Conservation (phyloP, 768 basidiomycete species). For the Dacryopinax spathularia region DNA sequence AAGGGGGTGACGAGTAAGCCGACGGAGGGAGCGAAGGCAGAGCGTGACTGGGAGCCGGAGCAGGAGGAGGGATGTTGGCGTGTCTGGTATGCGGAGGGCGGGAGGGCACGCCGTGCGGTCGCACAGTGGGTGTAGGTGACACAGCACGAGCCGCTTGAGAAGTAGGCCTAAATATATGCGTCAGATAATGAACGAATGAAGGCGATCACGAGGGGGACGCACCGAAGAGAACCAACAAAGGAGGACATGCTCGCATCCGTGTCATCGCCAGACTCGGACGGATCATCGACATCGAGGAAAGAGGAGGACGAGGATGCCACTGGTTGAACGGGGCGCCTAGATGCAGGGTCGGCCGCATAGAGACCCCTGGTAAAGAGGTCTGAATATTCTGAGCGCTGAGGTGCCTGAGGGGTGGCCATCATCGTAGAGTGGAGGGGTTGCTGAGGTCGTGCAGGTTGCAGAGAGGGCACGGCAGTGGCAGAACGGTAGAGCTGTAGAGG, state of each 20-base stretch:
- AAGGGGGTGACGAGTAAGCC: no score
- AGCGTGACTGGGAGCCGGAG: not conserved
- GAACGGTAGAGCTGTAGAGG: not conserved
- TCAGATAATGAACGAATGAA: not conserved
- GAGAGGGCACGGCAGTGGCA: no score
- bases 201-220: not conserved
- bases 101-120: not conserved
- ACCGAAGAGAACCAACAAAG: not conserved
- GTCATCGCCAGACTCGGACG: not conserved
- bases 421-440: not conserved
- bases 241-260: not conserved
- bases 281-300: not conserved
- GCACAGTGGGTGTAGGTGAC: not conserved
- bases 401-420: not conserved
- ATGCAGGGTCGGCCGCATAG: not conserved
- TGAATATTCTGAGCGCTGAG: constrained; percentile 4
- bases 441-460: not conserved
- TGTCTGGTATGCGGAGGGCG: not conserved
- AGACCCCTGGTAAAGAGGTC: constrained; percentile 12
- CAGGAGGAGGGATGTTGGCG: not conserved
- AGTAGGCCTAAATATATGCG: not conserved
- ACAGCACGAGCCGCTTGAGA: not conserved
- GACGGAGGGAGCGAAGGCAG: not conserved
- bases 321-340: not conserved
- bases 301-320: not conserved